Evolutionary conservation across 768 basidiomycete species (phyloP).

Genomic region (Tulasnella sp.): DNA sequence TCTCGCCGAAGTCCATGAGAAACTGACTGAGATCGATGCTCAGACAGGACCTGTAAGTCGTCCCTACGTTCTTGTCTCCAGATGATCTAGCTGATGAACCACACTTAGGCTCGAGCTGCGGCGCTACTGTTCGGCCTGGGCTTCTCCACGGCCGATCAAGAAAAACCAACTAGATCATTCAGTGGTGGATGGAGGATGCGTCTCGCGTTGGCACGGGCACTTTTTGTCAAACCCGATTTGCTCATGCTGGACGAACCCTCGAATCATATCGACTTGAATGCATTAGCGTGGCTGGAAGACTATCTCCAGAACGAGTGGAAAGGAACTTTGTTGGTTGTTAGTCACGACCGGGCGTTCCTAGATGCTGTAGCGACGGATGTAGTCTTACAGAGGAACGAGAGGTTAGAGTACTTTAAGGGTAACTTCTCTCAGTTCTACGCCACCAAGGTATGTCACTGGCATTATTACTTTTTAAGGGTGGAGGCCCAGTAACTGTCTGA

Average conservation of each 20-base stretch:
- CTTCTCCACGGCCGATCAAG: constrained; percentile 81
- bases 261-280: constrained; percentile 91
- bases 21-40: constrained; percentile 95
- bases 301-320: constrained; percentile 85
- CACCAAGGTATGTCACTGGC: constrained; percentile 14
- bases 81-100: not conserved
- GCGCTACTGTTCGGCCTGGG: constrained; percentile 49
- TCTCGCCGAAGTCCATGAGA: constrained; percentile 78
- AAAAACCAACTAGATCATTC: constrained; percentile 70
- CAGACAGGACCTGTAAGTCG: constrained; percentile 90
- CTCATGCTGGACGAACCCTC: constrained; percentile 69
- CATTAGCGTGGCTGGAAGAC: constrained; percentile 94
- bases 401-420: constrained; percentile 98
- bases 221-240: constrained; percentile 75
- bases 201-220: constrained; percentile 83
- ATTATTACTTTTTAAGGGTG: not conserved
- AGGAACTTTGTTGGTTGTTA: constrained; percentile 85
- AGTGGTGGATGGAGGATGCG: constrained; percentile 99
- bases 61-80: constrained; percentile 14
- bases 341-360: constrained; percentile 95
- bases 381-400: constrained; percentile 85
- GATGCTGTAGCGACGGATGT: constrained; percentile 98
- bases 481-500: not conserved
- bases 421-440: constrained; percentile 99
- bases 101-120: constrained; percentile 23